Evolutionary conservation across 2,329 filamentous ascomycete genomes (phyloP).

Genomic region (Fusarium mundagurra): DNA sequence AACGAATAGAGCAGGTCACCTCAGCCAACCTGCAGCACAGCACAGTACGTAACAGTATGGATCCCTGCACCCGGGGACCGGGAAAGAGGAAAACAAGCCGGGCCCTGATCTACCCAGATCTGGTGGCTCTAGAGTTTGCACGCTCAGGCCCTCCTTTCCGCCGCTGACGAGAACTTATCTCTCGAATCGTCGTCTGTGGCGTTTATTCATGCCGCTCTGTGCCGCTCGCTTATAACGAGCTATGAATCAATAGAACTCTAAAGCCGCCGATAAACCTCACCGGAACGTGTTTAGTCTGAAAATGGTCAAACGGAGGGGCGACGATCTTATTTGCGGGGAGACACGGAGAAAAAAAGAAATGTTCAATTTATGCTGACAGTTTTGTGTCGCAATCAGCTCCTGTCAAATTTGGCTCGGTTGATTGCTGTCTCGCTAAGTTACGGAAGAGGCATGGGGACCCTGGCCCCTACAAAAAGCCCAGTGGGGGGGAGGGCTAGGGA

Average conservation of each 20-base stretch:
- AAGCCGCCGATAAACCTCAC: not conserved
- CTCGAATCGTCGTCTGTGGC: not conserved
- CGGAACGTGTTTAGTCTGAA: not conserved
- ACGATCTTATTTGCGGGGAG: not conserved
- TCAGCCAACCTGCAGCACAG: not conserved
- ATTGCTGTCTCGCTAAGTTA: not conserved
- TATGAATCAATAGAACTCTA: not conserved
- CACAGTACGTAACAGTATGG: not conserved
- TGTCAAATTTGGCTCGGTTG: not conserved
- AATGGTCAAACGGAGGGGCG: not conserved
- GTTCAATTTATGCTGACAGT: not conserved
- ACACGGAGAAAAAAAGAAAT: not conserved
- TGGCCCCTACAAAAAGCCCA: not conserved
- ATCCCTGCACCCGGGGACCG: not conserved
- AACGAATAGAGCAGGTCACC: slow-evolving; percentile 5
- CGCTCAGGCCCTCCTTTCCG: not conserved
- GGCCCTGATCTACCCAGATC: not conserved
- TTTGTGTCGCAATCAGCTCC: not conserved
- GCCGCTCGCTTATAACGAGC: not conserved
- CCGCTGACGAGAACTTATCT: not conserved
- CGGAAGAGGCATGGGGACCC: not conserved
- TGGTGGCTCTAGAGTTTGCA: not conserved
- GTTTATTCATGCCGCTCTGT: not conserved
- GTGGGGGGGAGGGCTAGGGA: no score
- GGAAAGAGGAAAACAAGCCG: not conserved